Evolutionary conservation across 179 eudicot genomes (phyloP).

Genomic region (Carnegiea gigantea): DNA sequence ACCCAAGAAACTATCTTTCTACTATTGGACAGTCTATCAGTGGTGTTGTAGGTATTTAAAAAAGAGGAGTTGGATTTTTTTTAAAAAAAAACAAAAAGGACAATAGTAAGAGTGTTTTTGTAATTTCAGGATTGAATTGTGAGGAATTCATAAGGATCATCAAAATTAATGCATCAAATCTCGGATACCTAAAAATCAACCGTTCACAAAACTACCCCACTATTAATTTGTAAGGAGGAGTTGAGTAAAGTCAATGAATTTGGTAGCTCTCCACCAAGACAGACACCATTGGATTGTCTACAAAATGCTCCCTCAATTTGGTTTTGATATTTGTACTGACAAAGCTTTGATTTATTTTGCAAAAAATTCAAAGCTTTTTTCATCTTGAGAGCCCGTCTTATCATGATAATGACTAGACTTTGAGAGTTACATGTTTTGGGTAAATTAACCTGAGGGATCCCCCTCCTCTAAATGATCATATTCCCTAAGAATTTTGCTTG

Average conservation of each 20-base stretch:
- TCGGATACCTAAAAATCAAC: too few species aligned
- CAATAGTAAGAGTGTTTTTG: too few species aligned
- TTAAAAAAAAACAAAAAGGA: too few species aligned
- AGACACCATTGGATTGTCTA: slow-evolving; percentile 3
- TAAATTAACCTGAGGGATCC: neutral
- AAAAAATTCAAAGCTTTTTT: neutral
- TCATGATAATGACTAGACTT: slow-evolving; percentile 12
- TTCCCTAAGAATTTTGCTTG: neutral
- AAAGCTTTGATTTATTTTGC: neutral
- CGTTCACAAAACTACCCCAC: neutral
- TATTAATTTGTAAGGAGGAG: neutral
- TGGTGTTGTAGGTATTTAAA: too few species aligned
- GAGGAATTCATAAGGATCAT: too few species aligned
- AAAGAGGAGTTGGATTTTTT: too few species aligned
- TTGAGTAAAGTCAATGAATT: slow-evolving; percentile 30
- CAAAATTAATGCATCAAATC: too few species aligned
- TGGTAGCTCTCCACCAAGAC: slow-evolving; percentile 17
- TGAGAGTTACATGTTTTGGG: neutral
- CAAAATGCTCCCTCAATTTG: slow-evolving; percentile 29
- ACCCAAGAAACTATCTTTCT: too few species aligned
- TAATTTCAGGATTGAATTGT: too few species aligned
- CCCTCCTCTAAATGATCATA: neutral
- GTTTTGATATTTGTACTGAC: slow-evolving; percentile 26
- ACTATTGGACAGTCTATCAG: too few species aligned
- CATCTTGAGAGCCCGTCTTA: neutral